Evolutionary conservation across 192 early-diverging fungal species (phyloP).

Genomic region (Linderina pennispora): DNA sequence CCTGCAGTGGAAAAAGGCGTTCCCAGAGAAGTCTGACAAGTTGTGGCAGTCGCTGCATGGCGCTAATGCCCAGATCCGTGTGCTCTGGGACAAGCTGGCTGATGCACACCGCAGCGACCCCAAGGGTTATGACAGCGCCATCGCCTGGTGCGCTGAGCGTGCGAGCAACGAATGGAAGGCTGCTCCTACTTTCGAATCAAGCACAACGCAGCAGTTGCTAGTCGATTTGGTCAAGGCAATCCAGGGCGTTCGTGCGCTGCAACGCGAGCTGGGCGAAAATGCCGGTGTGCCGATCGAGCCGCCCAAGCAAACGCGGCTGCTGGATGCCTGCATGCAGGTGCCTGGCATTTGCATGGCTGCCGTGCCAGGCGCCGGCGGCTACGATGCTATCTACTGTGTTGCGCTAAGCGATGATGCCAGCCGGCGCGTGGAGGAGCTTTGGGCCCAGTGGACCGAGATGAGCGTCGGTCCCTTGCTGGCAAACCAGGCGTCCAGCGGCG

Average conservation of each 20-base stretch:
- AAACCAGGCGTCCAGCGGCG: slow-evolving; percentile 56
- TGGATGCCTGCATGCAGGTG: slow-evolving; percentile 73
- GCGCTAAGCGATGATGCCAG: slow-evolving; percentile 50
- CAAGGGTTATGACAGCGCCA: slow-evolving; percentile 18
- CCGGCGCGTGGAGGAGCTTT: slow-evolving; percentile 51
- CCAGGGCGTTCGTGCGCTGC: slow-evolving; percentile 50
- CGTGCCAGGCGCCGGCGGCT: slow-evolving; percentile 97
- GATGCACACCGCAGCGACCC: slow-evolving; percentile 45
- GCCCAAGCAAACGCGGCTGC: slow-evolving; percentile 70
- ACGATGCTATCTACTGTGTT: slow-evolving; percentile 94
- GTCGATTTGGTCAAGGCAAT: slow-evolving; percentile 45
- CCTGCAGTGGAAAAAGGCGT: slow-evolving; percentile 70
- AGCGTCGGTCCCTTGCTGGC: slow-evolving; percentile 78
- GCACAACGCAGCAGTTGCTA: slow-evolving; percentile 38
- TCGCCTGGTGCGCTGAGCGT: slow-evolving; percentile 45
- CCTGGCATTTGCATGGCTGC: slow-evolving; percentile 89
- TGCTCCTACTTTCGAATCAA: background rate
- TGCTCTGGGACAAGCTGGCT: slow-evolving; percentile 57
- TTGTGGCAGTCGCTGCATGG: slow-evolving; percentile 50
- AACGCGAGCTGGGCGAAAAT: slow-evolving; percentile 65
- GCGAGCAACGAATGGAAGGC: slow-evolving; percentile 21
- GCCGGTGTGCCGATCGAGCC: slow-evolving; percentile 91
- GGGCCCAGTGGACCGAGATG: slow-evolving; percentile 67
- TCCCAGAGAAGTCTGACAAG: slow-evolving; percentile 52
- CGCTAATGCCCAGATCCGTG: slow-evolving; percentile 48